A percentile compares a stretch with the other conserved stretches of the same genome.
Evolutionary conservation across 352 stramenopile species (phyloP).

Genomic region (Globisporangium polare): DNA sequence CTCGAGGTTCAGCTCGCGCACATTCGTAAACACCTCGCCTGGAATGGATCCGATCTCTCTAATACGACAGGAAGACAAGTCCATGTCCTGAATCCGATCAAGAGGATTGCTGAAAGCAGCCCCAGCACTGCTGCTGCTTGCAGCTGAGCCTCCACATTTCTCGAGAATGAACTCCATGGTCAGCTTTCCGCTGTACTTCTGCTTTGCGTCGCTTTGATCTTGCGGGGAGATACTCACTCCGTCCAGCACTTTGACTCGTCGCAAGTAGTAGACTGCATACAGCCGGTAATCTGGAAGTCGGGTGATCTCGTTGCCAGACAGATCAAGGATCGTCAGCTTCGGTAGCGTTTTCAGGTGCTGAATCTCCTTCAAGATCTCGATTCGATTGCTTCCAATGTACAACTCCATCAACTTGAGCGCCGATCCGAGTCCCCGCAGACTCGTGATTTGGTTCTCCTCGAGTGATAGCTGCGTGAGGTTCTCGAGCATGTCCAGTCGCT

Average conservation of each 20-base stretch:
- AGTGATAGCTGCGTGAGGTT: conserved; percentile 77
- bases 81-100: conserved; percentile 65
- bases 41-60: conserved; percentile 56
- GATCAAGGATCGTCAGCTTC: conserved; percentile 84
- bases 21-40: conserved; percentile 56
- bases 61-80: conserved; percentile 72
- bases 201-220: conserved; percentile 77
- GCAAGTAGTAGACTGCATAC: conserved; percentile 78
- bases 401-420: conserved; percentile 82
- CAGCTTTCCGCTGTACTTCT: conserved; percentile 86
- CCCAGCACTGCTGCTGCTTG: conserved; percentile 1
- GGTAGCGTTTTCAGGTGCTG: conserved; percentile 78
- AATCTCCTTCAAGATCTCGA: conserved; percentile 76
- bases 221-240: conserved; percentile 66
- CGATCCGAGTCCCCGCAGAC: conserved; percentile 50
- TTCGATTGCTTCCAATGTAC: conserved; percentile 83
- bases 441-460: conserved; percentile 83
- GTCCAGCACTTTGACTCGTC: conserved; percentile 82
- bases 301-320: conserved; percentile 79
- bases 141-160: conserved; percentile 40
- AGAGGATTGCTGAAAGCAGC: conserved; percentile 21
- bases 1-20: conserved; percentile 75
- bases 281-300: conserved; percentile 60
- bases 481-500: conserved; percentile 51
- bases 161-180: conserved; percentile 82